These are phyloP conservation scores for Fusarium sarcochroum DNA, from an alignment of 2,329 filamentous ascomycete species.

Conservation along the genomic window DNA sequence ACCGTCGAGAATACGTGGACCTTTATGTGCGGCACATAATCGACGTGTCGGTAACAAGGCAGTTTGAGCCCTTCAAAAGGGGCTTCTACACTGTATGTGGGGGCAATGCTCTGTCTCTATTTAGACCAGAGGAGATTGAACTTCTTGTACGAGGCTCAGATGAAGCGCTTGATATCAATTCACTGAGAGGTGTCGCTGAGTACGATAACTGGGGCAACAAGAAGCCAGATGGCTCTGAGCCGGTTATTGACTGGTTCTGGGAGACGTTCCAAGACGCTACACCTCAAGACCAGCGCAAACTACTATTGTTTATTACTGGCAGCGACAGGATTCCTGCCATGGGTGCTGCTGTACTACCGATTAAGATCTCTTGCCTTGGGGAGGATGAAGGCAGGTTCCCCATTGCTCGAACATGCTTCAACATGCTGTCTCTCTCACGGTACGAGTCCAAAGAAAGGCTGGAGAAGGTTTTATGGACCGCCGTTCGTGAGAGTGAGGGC, in stretches of 20 bases:
- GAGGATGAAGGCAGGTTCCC: slow-evolving; percentile 82
- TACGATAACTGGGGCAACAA: slow-evolving; percentile 83
- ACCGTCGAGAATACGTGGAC: slow-evolving; percentile 88
- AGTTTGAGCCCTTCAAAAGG: slow-evolving; percentile 94
- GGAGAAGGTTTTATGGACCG: slow-evolving; percentile 82
- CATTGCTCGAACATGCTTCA: slow-evolving; percentile 92
- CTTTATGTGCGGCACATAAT: slow-evolving; percentile 85
- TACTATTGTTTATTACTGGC: slow-evolving; percentile 90
- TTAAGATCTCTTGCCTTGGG: slow-evolving; percentile 82
- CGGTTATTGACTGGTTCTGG: slow-evolving; percentile 90
- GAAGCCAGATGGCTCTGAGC: slow-evolving; percentile 71
- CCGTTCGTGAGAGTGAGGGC: slow-evolving; percentile 90
- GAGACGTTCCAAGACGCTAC: slow-evolving; percentile 78
- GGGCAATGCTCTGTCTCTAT: slow-evolving; percentile 88
- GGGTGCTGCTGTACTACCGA: slow-evolving; percentile 83
- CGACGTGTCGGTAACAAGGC: slow-evolving; percentile 81
- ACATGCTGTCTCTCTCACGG: slow-evolving; percentile 81
- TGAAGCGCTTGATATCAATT: slow-evolving; percentile 82
- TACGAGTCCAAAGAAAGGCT: slow-evolving; percentile 77
- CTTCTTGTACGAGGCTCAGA: slow-evolving; percentile 88
- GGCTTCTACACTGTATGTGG: slow-evolving; percentile 95
- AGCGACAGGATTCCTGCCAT: slow-evolving; percentile 92
- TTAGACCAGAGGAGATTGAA: slow-evolving; percentile 92
- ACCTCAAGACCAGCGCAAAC: slow-evolving; percentile 78
- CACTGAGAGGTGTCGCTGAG: slow-evolving; percentile 80